Evolutionary conservation across 2,329 filamentous ascomycete genomes (phyloP).

Genomic region (Aspergillus sp.): DNA sequence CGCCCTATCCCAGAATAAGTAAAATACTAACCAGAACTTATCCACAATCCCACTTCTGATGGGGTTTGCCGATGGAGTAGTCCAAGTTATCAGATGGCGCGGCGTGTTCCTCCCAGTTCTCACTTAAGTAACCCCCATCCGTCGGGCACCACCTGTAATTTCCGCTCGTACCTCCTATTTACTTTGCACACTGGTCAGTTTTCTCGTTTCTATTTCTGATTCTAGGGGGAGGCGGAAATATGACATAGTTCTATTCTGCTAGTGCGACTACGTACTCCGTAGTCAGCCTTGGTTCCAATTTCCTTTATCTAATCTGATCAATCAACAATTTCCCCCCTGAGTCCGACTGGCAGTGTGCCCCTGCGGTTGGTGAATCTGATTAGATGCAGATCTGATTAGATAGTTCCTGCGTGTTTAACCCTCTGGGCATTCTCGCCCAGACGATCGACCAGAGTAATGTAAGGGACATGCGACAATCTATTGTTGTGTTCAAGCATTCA

Average conservation of each 20-base stretch:
- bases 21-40: background rate
- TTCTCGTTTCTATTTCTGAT: background rate
- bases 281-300: background rate
- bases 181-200: too few relatives aligned
- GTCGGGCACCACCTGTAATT: background rate
- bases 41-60: background rate
- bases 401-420: background rate
- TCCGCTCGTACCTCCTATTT: background rate
- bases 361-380: background rate
- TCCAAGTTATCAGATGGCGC: background rate
- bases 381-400: background rate
- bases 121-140: background rate
- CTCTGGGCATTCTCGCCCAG: background rate
- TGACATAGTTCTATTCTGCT: too few relatives aligned
- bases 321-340: constrained; percentile 11
- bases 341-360: too few relatives aligned
- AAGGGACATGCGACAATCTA: background rate
- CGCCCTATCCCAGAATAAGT: background rate
- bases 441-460: background rate
- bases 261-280: too few relatives aligned
- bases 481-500: too few relatives aligned
- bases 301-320: constrained; percentile 22
- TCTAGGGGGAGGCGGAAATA: background rate
- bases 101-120: too few relatives aligned
- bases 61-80: background rate